Evolutionary conservation across 2,329 filamentous ascomycete genomes (phyloP).

Genomic region (Xylariaceae sp.): DNA sequence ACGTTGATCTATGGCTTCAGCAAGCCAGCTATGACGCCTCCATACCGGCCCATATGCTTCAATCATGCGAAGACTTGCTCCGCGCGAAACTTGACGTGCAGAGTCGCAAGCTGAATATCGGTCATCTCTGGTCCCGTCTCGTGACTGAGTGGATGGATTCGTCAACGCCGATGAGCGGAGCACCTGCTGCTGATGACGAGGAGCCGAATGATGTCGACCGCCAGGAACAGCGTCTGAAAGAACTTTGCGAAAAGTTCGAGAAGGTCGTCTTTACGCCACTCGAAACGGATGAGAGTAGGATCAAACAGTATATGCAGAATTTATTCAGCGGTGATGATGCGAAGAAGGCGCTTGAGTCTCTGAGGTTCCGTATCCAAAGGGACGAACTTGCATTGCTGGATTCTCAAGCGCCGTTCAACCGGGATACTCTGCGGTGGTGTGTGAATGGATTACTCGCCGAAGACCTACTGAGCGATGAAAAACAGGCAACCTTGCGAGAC

Average conservation of each 20-base stretch:
- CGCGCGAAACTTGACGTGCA: conserved; percentile 32
- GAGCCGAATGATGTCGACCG: conserved; percentile 31
- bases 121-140: conserved; percentile 34
- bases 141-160: conserved; percentile 38
- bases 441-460: conserved; percentile 37
- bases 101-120: conserved; percentile 33
- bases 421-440: conserved; percentile 28
- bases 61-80: conserved; percentile 31
- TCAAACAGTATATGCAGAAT: conserved; percentile 29
- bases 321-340: conserved; percentile 31
- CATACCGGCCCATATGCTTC: conserved; percentile 30
- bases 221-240: conserved; percentile 34
- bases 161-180: conserved; percentile 13
- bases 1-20: conserved; percentile 33
- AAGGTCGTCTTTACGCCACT: conserved; percentile 34
- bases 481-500: conserved; percentile 35
- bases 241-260: conserved; percentile 37
- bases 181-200: conserved; percentile 14
- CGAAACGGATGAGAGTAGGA: conserved; percentile 31
- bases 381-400: conserved; percentile 21
- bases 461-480: conserved; percentile 39
- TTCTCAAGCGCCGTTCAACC: conserved; percentile 30
- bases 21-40: conserved; percentile 36
- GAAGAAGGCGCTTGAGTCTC: conserved; percentile 17
- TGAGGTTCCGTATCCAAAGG: conserved; percentile 15